These are phyloP conservation scores for Isabelozyma gotoi DNA, from an alignment of 805 yeast species.

Conservation along the genomic window DNA sequence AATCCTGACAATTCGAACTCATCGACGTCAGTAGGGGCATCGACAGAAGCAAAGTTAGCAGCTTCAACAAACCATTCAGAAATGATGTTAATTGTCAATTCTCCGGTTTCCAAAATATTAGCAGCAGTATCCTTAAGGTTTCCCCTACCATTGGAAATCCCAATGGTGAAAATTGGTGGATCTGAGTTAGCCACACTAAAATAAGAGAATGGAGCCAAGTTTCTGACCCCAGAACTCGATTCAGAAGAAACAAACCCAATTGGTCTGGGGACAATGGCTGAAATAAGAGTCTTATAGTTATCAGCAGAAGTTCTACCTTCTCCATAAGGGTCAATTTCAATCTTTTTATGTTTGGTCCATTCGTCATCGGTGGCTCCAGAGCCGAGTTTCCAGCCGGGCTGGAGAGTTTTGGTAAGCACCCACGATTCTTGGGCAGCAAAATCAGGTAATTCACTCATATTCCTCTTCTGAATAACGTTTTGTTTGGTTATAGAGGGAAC, in stretches of 20 bases:
- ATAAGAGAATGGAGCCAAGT: constrained; percentile 64
- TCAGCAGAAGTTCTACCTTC: constrained; percentile 37
- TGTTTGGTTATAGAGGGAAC: too few species aligned
- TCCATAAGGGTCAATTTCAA: constrained; percentile 49
- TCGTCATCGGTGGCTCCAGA: constrained; percentile 44
- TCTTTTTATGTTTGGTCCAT: constrained; percentile 46
- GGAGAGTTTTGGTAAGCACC: constrained; percentile 23
- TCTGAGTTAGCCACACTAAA: constrained; percentile 47
- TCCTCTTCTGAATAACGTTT: too few species aligned
- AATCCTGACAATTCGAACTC: constrained; percentile 60
- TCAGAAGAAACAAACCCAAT: constrained; percentile 57
- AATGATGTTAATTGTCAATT: constrained; percentile 55
- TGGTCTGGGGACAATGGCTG: constrained; percentile 60
- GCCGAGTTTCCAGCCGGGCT: constrained; percentile 44
- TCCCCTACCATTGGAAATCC: constrained; percentile 40
- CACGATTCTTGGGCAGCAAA: constrained; percentile 5
- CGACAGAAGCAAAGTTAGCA: constrained; percentile 49
- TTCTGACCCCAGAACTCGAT: constrained; percentile 39
- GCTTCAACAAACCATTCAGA: constrained; percentile 68
- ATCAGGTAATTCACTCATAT: background rate
- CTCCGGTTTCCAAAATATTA: constrained; percentile 51
- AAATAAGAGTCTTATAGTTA: constrained; percentile 52
- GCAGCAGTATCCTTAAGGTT: constrained; percentile 49
- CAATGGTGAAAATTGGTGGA: constrained; percentile 59
- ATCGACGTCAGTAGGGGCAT: constrained; percentile 49